A percentile compares a stretch with the other conserved stretches of the same genome.
Conservation (phyloP, 140 eudicot genomes). For the Oenanthe javanica region DNA sequence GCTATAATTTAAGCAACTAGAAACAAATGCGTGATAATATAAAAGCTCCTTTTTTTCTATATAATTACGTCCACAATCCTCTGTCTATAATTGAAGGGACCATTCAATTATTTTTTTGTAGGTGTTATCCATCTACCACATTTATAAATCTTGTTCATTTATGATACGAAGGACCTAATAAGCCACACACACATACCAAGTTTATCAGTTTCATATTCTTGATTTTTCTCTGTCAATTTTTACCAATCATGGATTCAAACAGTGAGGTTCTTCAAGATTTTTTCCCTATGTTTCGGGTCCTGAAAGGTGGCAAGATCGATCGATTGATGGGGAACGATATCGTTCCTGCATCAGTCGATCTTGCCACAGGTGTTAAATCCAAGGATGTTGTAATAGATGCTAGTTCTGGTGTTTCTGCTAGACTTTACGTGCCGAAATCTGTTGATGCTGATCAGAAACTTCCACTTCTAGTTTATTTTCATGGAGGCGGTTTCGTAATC, state of each 20-base stretch:
- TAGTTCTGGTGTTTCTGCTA: conserved; percentile 4
- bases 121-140: neutral
- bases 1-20: too few relatives aligned
- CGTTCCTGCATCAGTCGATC: neutral
- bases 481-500: conserved; percentile 19
- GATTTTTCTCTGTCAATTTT: neutral
- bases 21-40: too few relatives aligned
- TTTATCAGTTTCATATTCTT: neutral
- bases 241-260: neutral
- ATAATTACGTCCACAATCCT: too few relatives aligned
- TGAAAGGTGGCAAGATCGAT: neutral
- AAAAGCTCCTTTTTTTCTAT: too few relatives aligned
- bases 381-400: neutral
- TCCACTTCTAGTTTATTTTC: conserved; percentile 39
- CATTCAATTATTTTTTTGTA: too few relatives aligned
- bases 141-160: too few relatives aligned
- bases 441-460: conserved; percentile 22
- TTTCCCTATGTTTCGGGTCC: neutral
- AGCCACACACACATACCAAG: neutral
- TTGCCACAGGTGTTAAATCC: neutral
- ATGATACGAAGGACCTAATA: neutral
- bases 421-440: conserved; percentile 36
- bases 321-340: neutral
- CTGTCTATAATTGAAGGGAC: too few relatives aligned
- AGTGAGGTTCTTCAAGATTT: neutral